A percentile compares a stretch with the other conserved stretches of the same genome.
phyloP scores from a whole-genome alignment of 2,329 filamentous ascomycete genomes.

The Arthrobotrys musiformis region DNA sequence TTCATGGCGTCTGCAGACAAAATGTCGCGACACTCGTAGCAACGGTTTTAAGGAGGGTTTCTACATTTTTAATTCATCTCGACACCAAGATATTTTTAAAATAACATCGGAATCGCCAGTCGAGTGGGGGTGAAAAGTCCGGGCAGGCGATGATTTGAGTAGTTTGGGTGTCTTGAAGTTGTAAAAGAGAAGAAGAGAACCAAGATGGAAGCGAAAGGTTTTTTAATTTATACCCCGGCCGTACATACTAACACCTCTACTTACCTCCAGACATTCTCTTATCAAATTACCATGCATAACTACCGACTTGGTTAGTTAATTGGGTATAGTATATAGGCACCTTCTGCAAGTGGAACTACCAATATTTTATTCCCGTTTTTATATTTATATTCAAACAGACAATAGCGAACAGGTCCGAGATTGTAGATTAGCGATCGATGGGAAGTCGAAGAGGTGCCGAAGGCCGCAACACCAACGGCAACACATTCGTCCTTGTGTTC shows the following conservation, averaged over 20 bases:
- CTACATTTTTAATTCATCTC: constrained; percentile 68
- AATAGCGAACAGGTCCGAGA: too few species aligned
- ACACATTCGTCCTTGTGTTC: background rate
- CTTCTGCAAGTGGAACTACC: background rate
- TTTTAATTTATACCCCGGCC: constrained; percentile 34
- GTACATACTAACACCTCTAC: background rate
- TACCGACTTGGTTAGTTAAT: too few species aligned
- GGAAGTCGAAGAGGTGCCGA: background rate
- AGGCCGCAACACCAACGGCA: background rate
- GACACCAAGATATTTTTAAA: constrained; percentile 68
- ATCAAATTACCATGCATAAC: too few species aligned
- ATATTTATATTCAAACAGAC: too few species aligned
- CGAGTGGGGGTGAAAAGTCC: constrained; percentile 65
- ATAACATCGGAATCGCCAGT: constrained; percentile 73
- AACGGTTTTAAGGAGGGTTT: constrained; percentile 79
- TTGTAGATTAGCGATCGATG: too few species aligned
- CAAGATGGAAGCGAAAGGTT: constrained; percentile 59
- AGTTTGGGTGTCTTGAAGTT: constrained; percentile 72
- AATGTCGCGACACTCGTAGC: constrained; percentile 72
- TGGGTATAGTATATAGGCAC: background rate
- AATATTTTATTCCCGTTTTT: too few species aligned
- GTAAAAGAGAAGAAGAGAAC: constrained; percentile 63
- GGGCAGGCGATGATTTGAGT: constrained; percentile 71
- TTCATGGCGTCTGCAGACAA: constrained; percentile 71
- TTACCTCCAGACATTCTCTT: too few species aligned